Percentiles rank a stretch among this genome's conserved stretches.
Conservation (phyloP, 352 stramenopile genomes). For the Globisporangium spinosum region DNA sequence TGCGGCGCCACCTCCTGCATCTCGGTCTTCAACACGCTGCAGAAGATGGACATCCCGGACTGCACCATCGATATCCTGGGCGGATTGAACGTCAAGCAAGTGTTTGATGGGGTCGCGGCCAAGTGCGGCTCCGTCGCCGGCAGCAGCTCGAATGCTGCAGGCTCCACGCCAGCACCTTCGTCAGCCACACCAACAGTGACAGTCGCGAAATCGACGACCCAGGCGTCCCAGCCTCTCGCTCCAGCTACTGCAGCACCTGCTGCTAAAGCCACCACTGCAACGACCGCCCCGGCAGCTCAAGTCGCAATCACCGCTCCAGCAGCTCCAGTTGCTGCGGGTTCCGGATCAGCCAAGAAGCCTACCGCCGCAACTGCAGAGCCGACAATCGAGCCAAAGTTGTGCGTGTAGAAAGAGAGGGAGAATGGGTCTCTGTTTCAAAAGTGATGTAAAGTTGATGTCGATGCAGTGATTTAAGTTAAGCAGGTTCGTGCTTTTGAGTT, state of each 20-base stretch:
- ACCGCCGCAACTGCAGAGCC: background rate
- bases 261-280: background rate
- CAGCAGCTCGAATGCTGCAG: background rate
- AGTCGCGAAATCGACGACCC: slow-evolving; percentile 1
- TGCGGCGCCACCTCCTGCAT: slow-evolving; percentile 25
- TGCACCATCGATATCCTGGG: slow-evolving; percentile 40
- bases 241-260: background rate
- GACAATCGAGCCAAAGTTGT: slow-evolving; percentile 15
- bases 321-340: background rate
- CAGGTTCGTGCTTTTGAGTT: background rate
- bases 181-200: slow-evolving; percentile 13
- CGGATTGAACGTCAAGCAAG: slow-evolving; percentile 42
- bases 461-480: slow-evolving; percentile 9
- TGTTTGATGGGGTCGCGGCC: slow-evolving; percentile 16
- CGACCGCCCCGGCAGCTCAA: background rate
- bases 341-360: background rate
- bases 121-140: slow-evolving; percentile 8
- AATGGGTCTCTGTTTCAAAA: background rate
- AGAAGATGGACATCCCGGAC: slow-evolving; percentile 36
- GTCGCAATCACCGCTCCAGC: background rate
- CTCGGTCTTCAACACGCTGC: slow-evolving; percentile 24
- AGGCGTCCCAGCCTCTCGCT: slow-evolving; percentile 4
- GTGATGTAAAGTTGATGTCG: background rate
- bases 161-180: background rate
- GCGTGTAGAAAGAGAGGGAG: slow-evolving; percentile 13